phyloP scores from a whole-genome alignment of 169 alveolate species.

The Cytauxzoon felis region DNA sequence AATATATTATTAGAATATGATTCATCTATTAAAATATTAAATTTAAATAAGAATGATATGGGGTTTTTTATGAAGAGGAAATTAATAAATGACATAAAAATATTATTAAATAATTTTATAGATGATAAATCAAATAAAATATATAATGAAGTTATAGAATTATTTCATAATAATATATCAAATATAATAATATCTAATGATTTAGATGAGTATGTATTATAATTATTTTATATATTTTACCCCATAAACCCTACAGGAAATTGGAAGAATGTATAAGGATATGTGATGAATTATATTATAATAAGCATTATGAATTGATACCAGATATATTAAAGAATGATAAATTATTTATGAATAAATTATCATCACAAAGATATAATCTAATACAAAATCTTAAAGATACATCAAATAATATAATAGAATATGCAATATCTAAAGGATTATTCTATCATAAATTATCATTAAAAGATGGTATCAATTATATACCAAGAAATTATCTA shows the following conservation, averaged over 20 bases:
- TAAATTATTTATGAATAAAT: constrained; percentile 9
- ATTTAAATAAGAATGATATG: background rate
- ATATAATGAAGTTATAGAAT: constrained; percentile 16
- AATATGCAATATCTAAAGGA: constrained; percentile 33
- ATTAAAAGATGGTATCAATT: constrained; percentile 31
- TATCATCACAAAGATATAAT: constrained; percentile 27
- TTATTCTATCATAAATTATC: constrained; percentile 31
- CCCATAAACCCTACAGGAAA: background rate
- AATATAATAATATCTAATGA: constrained; percentile 12
- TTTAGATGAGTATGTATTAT: constrained; percentile 1
- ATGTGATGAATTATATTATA: constrained; percentile 30
- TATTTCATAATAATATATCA: constrained; percentile 17
- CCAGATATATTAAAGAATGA: constrained; percentile 9
- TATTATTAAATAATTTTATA: constrained; percentile 16
- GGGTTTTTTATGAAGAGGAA: background rate
- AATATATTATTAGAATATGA: constrained; percentile 17
- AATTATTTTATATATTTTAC: background rate
- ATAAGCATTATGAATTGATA: constrained; percentile 1
- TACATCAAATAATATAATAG: constrained; percentile 35
- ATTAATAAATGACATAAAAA: constrained; percentile 11
- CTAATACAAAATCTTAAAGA: constrained; percentile 27
- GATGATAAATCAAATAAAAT: constrained; percentile 13
- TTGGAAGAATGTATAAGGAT: constrained; percentile 24
- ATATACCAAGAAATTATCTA: constrained; percentile 12
- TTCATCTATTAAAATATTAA: background rate